Evolutionary conservation across 768 basidiomycete species (phyloP), one percentile per base, ranked within the genome.

Genomic region (Amyloporia xantha): DNA sequence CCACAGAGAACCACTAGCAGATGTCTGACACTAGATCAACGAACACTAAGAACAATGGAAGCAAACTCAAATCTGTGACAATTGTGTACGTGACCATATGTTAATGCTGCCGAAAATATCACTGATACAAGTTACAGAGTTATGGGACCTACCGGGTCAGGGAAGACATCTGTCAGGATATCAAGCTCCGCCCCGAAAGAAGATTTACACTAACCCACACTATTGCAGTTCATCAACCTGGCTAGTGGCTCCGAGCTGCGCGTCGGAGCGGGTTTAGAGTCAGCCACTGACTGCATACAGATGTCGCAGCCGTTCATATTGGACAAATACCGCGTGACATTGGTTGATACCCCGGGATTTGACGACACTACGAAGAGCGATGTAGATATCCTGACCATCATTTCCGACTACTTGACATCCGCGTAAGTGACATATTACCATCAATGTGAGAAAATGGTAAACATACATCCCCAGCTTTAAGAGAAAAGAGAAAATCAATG

Each of bases 271-370:
- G 30, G 36, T 3, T 36, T 51, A n/a, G 30, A 41, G 20, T 55
- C 56, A 7, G 19, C 46, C 25, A 54, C 56, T 13, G 41, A 27
- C 9, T 21, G 15, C 5, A 44, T 57, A 12, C 27, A 44, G 30
- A 2, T 38, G 4, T 36, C 36, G 2, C 11, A n/a, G 3, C 12
- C 39, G 19, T 52, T 56, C 42, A 9, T 37, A 19, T 39, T 48
- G 9, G 36, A 49, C 17, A 47, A 35, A 6, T 41, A 46, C n/a
- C 12, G 25, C n/a, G 25, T 55, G 15, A 28, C 15, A 12, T 30
- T 57, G 17, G 35, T 57, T 7, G 56, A 57, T 39, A 57, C 48
- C 2, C 56, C 56, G 12, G 54, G 54, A 11, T 57, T 57, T 36
- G 54, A 57, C 42, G 54, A 57, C 38, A 44, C 54, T 13, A 26